These are phyloP conservation scores for Tylopilus felleus DNA, from an alignment of 768 basidiomycete genomes.

Conservation along the genomic window DNA sequence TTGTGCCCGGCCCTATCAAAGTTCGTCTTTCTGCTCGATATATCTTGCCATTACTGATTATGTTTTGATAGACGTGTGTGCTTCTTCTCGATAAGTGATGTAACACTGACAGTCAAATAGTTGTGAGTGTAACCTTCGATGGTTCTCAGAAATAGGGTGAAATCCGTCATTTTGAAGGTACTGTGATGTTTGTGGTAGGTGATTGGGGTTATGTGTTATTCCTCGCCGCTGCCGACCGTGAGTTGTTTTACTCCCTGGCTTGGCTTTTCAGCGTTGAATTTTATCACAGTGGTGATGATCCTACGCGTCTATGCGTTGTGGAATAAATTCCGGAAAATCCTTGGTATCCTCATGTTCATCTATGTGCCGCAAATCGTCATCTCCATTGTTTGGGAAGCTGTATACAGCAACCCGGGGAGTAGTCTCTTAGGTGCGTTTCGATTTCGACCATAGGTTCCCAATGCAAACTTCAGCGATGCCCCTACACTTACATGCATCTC, in stretches of 20 bases:
- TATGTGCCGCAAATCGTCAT: not conserved
- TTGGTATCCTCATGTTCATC: not conserved
- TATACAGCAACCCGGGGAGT: no score
- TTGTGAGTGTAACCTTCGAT: not conserved
- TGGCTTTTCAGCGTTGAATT: not conserved
- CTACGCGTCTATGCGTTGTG: conserved; percentile 3
- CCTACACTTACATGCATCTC: no score
- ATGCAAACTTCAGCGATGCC: no score
- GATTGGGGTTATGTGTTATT: not conserved
- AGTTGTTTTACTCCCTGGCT: not conserved
- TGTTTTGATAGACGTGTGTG: not conserved
- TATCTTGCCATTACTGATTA: not conserved
- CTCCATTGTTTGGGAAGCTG: no score
- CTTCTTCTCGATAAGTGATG: not conserved
- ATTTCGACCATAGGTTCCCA: no score
- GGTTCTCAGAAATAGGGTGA: no score
- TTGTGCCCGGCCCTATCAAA: not conserved
- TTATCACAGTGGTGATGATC: not conserved
- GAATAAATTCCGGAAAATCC: not conserved
- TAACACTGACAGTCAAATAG: not conserved
- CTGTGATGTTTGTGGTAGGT: not conserved
- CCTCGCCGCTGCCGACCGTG: not conserved
- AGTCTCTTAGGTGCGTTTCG: not conserved
- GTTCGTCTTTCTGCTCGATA: not conserved
- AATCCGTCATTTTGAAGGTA: not conserved